Conservation (phyloP, 2,329 filamentous ascomycete genomes). For the Elsinoe batatas region DNA sequence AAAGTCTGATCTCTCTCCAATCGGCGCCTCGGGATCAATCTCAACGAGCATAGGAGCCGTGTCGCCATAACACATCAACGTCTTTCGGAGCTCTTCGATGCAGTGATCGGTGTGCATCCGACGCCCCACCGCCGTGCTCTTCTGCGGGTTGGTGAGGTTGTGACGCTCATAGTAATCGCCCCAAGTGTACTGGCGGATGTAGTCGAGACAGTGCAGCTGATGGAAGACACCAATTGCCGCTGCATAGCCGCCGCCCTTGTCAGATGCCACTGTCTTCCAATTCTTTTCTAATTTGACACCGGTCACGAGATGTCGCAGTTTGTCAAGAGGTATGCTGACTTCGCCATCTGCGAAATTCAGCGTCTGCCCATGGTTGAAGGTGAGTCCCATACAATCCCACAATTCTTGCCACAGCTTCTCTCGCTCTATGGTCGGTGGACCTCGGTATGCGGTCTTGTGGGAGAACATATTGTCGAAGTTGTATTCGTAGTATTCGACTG, state of each 20-base stretch:
- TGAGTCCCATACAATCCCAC: conserved; percentile 7
- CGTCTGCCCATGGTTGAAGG: neutral
- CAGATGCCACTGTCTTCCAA: neutral
- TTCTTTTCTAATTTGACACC: neutral
- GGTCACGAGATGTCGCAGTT: neutral
- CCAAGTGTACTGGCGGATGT: conserved; percentile 16
- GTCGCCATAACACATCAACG: conserved; percentile 15
- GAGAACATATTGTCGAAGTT: conserved; percentile 15
- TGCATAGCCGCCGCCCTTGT: conserved; percentile 11
- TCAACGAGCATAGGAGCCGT: conserved; percentile 13
- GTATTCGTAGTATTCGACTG: conserved; percentile 14
- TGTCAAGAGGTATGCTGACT: conserved; percentile 9
- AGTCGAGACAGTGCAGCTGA: conserved; percentile 16
- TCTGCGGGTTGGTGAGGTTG: neutral
- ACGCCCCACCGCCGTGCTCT: neutral
- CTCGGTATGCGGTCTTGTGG: conserved; percentile 13
- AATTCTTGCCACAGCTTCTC: conserved; percentile 15
- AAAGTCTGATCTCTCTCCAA: conserved; percentile 13
- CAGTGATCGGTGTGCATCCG: conserved; percentile 17
- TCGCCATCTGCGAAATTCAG: conserved; percentile 1
- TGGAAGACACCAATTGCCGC: conserved; percentile 16
- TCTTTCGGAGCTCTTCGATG: conserved; percentile 14
- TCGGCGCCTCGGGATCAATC: conserved; percentile 4
- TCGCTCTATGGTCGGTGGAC: conserved; percentile 14
- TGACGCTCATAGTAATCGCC: conserved; percentile 4